Percentiles rank a stretch among this genome's conserved stretches.
Conservation (phyloP, 768 basidiomycete species). For the Gautieria morchelliformis region DNA sequence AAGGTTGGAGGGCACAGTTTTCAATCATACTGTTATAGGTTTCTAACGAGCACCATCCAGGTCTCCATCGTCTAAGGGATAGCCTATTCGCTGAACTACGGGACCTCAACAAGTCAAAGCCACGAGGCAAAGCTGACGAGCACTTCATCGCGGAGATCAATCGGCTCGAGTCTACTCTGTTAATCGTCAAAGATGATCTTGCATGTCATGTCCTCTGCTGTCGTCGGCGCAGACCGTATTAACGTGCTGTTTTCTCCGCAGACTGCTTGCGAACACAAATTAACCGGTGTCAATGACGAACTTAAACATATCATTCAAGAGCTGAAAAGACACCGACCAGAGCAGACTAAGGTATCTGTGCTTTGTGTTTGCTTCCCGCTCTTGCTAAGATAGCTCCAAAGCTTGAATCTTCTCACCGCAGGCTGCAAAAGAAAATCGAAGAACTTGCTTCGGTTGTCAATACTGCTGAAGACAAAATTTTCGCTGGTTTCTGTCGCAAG, state of each 20-base stretch:
- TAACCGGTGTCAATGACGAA: constrained; percentile 76
- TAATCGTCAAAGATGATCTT: constrained; percentile 73
- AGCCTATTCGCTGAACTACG: constrained; percentile 62
- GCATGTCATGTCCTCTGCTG: constrained; percentile 32
- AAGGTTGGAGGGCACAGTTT: constrained; percentile 39
- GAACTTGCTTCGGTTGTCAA: constrained; percentile 51
- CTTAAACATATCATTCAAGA: constrained; percentile 71
- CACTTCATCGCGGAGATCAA: constrained; percentile 65
- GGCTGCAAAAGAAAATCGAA: constrained; percentile 45
- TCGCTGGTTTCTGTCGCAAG: constrained; percentile 64
- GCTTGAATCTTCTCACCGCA: constrained; percentile 44
- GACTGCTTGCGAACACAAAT: constrained; percentile 66
- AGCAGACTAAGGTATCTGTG: constrained; percentile 55
- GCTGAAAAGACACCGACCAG: constrained; percentile 54
- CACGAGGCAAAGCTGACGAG: constrained; percentile 34
- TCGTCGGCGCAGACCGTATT: background rate
- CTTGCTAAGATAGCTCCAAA: constrained; percentile 16
- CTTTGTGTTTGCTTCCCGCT: background rate
- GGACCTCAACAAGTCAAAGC: constrained; percentile 78
- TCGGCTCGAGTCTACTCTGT: constrained; percentile 68
- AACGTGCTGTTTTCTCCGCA: constrained; percentile 19
- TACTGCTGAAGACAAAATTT: constrained; percentile 72
- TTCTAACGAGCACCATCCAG: constrained; percentile 17
- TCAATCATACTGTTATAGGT: background rate
- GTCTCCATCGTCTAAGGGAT: constrained; percentile 55